Evolutionary conservation across 1,139 yeast genomes (phyloP), one percentile per base, ranked within the genome.

Genomic region (Hanseniaspora uvarum): DNA sequence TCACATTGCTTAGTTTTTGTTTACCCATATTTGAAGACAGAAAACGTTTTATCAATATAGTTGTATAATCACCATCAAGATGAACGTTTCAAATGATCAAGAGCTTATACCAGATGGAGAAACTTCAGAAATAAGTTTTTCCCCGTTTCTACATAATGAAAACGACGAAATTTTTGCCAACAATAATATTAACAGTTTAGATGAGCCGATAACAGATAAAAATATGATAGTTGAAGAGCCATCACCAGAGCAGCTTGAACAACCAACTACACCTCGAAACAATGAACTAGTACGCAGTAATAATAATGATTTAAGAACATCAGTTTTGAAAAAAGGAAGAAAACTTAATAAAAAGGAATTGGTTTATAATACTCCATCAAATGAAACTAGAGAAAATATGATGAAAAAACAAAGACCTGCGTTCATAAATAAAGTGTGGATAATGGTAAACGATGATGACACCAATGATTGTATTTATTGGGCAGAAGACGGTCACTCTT

Each of bases 371-470:
- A 24, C 16, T 14, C 46, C 36, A 19, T 30, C 46, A 14, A 30
- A 19, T 44, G 46, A 44, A 19, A 30, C 46, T 12, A 44, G 21
- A 31, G 46, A 48, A 30, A 40, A 28, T 14, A 28, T 31, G 30
- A 37, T 48, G 31, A 49, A 54, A 30, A 77, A 75, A 61, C 65
- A 73, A 5, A 70, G 88, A 55, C 95, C 96, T 1, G 94, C 95
- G 0, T 92, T 92, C 70, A 95, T 92, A 5, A 79, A 83, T 73
- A 92, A 92, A 66, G 72, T 92, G 34, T 92, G 97, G 97, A 78
- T 83, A 36, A 92, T 92, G 96, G 89, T 92, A 12, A 88, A 88
- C 65, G 96, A 89, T 64, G 72, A 79, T 0, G 65, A 70, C 0
- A 89, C 89, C 65, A 68, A 75, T 18, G 77, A 81, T 46, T 80